Evolutionary conservation across 2,329 filamentous ascomycete genomes (phyloP).

Genomic region (Colletotrichum liaoningense): DNA sequence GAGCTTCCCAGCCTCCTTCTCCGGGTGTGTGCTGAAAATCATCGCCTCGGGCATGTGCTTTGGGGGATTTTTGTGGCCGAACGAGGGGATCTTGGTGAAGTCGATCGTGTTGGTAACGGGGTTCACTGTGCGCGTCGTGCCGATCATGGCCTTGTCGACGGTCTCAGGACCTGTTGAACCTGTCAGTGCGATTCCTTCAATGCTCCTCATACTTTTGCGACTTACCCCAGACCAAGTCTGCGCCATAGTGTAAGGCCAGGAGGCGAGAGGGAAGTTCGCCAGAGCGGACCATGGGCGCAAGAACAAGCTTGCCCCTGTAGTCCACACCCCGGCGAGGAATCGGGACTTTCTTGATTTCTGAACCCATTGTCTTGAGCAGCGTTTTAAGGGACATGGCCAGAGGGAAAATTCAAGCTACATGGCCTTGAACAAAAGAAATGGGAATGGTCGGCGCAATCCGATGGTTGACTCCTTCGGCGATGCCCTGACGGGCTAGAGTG

Average conservation of each 20-base stretch:
- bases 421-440: slow-evolving; percentile 1
- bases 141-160: slow-evolving; percentile 91
- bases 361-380: slow-evolving; percentile 66
- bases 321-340: slow-evolving; percentile 91
- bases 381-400: slow-evolving; percentile 34
- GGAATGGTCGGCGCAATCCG: slow-evolving; percentile 15
- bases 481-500: slow-evolving; percentile 28
- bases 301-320: slow-evolving; percentile 92
- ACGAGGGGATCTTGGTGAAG: slow-evolving; percentile 81
- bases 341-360: slow-evolving; percentile 74
- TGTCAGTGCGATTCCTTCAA: slow-evolving; percentile 8
- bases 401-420: background rate
- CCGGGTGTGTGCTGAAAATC: slow-evolving; percentile 87
- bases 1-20: slow-evolving; percentile 77
- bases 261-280: slow-evolving; percentile 93
- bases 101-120: slow-evolving; percentile 83
- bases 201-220: slow-evolving; percentile 31
- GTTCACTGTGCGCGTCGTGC: slow-evolving; percentile 83
- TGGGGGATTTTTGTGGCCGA: slow-evolving; percentile 69
- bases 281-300: slow-evolving; percentile 98
- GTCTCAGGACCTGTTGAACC: slow-evolving; percentile 81
- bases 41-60: slow-evolving; percentile 71
- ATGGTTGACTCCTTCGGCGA: slow-evolving; percentile 24
- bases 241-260: slow-evolving; percentile 91
- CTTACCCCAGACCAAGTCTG: slow-evolving; percentile 94